Evolutionary conservation across 164 flowering plant genomes (phyloP).

Genomic region (Stephania japonica): DNA sequence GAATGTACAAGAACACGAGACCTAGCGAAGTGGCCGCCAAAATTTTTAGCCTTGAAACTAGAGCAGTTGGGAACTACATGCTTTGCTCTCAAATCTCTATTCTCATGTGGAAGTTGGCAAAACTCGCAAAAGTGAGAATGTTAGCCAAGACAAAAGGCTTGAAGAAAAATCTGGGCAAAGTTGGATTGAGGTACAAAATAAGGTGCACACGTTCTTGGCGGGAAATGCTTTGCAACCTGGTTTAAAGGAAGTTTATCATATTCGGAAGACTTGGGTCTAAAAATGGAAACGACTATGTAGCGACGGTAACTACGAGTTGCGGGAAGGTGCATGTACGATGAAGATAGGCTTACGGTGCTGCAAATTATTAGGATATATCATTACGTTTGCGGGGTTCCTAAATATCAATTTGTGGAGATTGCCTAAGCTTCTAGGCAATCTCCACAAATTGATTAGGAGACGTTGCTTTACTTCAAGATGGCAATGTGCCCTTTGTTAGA

Average conservation of each 20-base stretch:
- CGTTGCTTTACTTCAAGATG: conserved; percentile 16
- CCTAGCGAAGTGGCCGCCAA: conserved; percentile 43
- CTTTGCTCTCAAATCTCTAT: conserved; percentile 62
- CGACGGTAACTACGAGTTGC: conserved; percentile 19
- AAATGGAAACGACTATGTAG: conserved; percentile 37
- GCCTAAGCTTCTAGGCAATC: too few relatives aligned
- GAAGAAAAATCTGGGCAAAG: conserved; percentile 64
- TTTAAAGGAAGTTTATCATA: conserved; percentile 28
- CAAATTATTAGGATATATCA: conserved; percentile 17
- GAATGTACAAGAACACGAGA: conserved; percentile 48
- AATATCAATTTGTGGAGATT: conserved; percentile 19
- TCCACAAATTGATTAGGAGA: too few relatives aligned
- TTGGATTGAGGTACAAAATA: conserved; percentile 72
- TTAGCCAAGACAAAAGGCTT: conserved; percentile 54
- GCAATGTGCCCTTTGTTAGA: conserved; percentile 13
- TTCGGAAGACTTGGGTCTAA: conserved; percentile 35
- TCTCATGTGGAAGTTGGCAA: conserved; percentile 65
- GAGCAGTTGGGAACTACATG: conserved; percentile 56
- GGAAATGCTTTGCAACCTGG: conserved; percentile 33
- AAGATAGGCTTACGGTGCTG: conserved; percentile 15
- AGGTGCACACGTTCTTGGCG: conserved; percentile 50
- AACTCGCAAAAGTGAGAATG: conserved; percentile 66
- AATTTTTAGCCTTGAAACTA: conserved; percentile 28
- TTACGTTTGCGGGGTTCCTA: conserved; percentile 11
- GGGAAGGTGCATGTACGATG: conserved; percentile 18